Conservation (phyloP, 257 asterid species). For the Solanum bulbocastanum region DNA sequence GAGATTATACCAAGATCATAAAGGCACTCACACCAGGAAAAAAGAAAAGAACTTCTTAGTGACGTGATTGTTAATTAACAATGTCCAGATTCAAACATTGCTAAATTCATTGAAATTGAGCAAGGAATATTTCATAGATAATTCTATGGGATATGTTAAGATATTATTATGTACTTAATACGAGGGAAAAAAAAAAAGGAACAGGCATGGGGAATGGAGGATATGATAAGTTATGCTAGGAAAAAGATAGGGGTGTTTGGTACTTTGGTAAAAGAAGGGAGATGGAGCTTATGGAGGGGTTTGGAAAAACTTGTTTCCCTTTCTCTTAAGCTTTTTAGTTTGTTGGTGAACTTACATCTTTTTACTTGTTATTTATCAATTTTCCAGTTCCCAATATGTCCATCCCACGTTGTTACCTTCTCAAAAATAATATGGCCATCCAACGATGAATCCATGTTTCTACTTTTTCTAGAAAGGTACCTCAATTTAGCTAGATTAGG, state of each 20-base stretch:
- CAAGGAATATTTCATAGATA: not conserved
- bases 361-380: not conserved
- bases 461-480: not conserved
- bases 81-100: not conserved
- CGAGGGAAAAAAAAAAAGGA: not conserved
- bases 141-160: not conserved
- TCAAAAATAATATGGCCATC: not conserved
- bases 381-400: not conserved
- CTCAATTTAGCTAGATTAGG: not conserved
- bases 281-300: not conserved
- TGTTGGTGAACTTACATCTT: not conserved
- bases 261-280: not conserved
- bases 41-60: not conserved
- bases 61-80: not conserved
- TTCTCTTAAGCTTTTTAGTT: not conserved
- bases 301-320: not conserved
- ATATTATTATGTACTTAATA: not conserved
- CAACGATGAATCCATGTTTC: not conserved
- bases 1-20: not conserved
- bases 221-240: not conserved
- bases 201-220: not conserved
- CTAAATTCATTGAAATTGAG: not conserved
- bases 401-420: not conserved
- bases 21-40: not conserved
- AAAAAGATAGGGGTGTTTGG: not conserved